These are phyloP conservation scores for Lactarius indigo DNA, from an alignment of 768 basidiomycete genomes.

Conservation along the genomic window DNA sequence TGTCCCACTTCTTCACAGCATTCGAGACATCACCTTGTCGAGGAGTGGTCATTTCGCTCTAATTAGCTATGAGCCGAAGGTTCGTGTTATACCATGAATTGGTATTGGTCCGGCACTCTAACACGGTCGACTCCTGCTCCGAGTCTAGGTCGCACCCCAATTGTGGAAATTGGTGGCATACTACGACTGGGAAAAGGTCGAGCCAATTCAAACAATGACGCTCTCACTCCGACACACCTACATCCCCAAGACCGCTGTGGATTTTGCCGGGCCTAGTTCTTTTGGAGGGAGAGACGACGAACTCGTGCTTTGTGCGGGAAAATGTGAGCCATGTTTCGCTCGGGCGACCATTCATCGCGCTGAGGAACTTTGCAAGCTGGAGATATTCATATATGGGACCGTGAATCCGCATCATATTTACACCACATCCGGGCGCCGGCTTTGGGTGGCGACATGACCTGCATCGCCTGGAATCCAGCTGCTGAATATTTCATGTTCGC, in stretches of 20 bases:
- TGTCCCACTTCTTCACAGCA: slow-evolving; percentile 69
- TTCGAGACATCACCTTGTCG: slow-evolving; percentile 68
- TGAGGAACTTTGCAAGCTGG: slow-evolving; percentile 46
- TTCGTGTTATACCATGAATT: slow-evolving; percentile 27
- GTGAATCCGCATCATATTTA: slow-evolving; percentile 68
- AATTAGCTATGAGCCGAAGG: slow-evolving; percentile 73
- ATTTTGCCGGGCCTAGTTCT: slow-evolving; percentile 79
- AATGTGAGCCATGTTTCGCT: slow-evolving; percentile 42
- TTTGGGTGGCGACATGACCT: slow-evolving; percentile 63
- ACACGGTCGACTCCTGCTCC: background rate
- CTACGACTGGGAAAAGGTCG: slow-evolving; percentile 47
- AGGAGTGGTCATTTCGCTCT: slow-evolving; percentile 61
- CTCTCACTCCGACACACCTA: slow-evolving; percentile 62
- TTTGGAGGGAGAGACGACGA: slow-evolving; percentile 80
- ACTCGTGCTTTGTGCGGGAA: slow-evolving; percentile 72
- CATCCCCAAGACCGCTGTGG: slow-evolving; percentile 61
- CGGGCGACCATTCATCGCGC: slow-evolving; percentile 6
- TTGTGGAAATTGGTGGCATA: slow-evolving; percentile 69
- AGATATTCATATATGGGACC: slow-evolving; percentile 84
- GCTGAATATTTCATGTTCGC: slow-evolving; percentile 65
- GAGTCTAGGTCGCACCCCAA: slow-evolving; percentile 65
- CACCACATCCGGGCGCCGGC: slow-evolving; percentile 65
- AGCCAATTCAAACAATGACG: slow-evolving; percentile 27
- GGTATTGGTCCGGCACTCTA: background rate
- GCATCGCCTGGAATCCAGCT: slow-evolving; percentile 75